phyloP scores from a whole-genome alignment of 2,329 filamentous ascomycete genomes.

The Helminthosporium solani region DNA sequence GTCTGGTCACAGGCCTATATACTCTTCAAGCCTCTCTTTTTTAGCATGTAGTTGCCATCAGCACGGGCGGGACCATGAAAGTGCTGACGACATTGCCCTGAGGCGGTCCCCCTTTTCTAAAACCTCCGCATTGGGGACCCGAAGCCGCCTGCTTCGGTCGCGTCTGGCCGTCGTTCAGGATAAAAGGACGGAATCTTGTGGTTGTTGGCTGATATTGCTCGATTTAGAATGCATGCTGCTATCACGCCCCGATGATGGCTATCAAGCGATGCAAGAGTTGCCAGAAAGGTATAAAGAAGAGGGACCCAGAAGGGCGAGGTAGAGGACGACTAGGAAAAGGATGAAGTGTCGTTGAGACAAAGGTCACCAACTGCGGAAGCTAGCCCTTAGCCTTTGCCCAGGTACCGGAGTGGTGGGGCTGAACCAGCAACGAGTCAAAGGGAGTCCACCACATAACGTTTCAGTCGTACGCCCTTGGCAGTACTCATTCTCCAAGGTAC shows the following conservation, averaged over 20 bases:
- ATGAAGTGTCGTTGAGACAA: slow-evolving; percentile 8
- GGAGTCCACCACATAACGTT: too few species aligned
- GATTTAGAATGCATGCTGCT: background rate
- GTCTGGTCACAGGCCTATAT: background rate
- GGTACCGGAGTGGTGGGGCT: background rate
- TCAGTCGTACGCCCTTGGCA: too few species aligned
- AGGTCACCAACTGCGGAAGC: slow-evolving; percentile 11
- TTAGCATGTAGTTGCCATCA: background rate
- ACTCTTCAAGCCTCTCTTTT: background rate
- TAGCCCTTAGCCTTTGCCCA: slow-evolving; percentile 16
- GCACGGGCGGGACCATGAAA: background rate
- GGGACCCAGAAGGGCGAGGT: background rate
- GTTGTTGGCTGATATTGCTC: background rate
- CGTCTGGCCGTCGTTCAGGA: too few species aligned
- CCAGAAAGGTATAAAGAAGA: background rate
- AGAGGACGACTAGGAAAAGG: background rate
- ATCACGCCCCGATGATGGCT: too few species aligned
- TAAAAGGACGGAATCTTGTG: too few species aligned
- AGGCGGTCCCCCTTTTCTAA: too few species aligned
- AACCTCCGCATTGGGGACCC: too few species aligned
- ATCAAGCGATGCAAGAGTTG: background rate
- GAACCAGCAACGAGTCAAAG: background rate
- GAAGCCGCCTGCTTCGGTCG: too few species aligned
- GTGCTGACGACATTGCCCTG: too few species aligned
- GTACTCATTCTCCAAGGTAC: too few species aligned